These are phyloP conservation scores for Magnaporthiopsis rhizophila DNA, from an alignment of 2,329 filamentous ascomycete species.

Conservation along the genomic window DNA sequence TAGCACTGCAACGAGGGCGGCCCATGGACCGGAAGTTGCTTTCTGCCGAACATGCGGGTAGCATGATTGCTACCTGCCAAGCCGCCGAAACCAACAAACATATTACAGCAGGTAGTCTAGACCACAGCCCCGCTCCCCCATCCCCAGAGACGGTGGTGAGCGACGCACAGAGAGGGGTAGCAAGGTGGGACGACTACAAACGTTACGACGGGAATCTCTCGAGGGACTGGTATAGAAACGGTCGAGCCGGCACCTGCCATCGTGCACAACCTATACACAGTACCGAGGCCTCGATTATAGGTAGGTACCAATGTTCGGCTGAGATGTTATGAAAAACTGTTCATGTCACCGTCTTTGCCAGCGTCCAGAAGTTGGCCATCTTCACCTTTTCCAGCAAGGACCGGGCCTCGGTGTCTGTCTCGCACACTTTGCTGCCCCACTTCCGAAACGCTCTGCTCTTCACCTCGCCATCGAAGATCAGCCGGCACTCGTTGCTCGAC, in stretches of 20 bases:
- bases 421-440: conserved; percentile 85
- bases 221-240: neutral
- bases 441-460: conserved; percentile 75
- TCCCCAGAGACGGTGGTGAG: too few species aligned
- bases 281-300: neutral
- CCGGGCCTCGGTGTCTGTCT: conserved; percentile 82
- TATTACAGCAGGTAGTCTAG: neutral
- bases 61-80: neutral
- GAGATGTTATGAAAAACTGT: too few species aligned
- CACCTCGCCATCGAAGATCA: conserved; percentile 88
- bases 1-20: too few species aligned
- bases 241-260: neutral
- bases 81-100: neutral
- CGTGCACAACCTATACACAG: neutral
- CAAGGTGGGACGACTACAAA: neutral
- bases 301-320: too few species aligned
- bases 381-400: conserved; percentile 72
- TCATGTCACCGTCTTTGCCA: conserved; percentile 56
- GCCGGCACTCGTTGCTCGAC: conserved; percentile 68
- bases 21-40: too few species aligned
- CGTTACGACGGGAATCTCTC: neutral
- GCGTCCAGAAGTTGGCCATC: conserved; percentile 91
- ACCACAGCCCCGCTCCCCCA: too few species aligned
- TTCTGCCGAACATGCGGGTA: too few species aligned
- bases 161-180: neutral